Evolutionary conservation across 768 basidiomycete genomes (phyloP).

Genomic region (Arthromyces matolae): DNA sequence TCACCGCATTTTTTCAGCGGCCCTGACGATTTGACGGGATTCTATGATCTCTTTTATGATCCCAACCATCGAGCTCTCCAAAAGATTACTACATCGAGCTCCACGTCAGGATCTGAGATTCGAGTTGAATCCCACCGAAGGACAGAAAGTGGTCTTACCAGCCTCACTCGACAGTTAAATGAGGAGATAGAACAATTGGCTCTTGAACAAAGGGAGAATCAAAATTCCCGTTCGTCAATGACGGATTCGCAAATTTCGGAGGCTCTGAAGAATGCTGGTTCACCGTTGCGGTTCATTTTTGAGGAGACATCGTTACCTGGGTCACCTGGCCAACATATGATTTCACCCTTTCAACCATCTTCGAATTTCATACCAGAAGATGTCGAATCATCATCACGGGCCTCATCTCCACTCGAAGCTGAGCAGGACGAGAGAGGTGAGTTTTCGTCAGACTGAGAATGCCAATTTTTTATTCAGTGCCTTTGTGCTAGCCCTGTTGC

Average conservation of each 20-base stretch:
- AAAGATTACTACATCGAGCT: slow-evolving; percentile 10
- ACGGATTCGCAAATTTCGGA: slow-evolving; percentile 11
- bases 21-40: slow-evolving; percentile 67
- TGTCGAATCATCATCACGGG: slow-evolving; percentile 41
- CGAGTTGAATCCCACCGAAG: slow-evolving; percentile 24
- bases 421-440: slow-evolving; percentile 42
- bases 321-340: slow-evolving; percentile 23
- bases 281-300: slow-evolving; percentile 35
- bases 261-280: slow-evolving; percentile 27
- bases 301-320: slow-evolving; percentile 28
- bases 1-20: slow-evolving; percentile 54
- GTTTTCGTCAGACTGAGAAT: slow-evolving; percentile 7
- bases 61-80: slow-evolving; percentile 29
- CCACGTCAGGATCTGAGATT: slow-evolving; percentile 17
- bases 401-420: slow-evolving; percentile 36
- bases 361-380: slow-evolving; percentile 47
- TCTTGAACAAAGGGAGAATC: slow-evolving; percentile 28
- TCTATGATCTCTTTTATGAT: slow-evolving; percentile 70
- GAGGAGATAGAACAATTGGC: slow-evolving; percentile 46
- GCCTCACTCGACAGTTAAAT: slow-evolving; percentile 46
- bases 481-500: slow-evolving; percentile 39
- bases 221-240: slow-evolving; percentile 25
- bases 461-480: background rate
- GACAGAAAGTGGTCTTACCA: slow-evolving; percentile 44
- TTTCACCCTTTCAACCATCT: slow-evolving; percentile 37